Evolutionary conservation across 306 rosid genomes (phyloP), one percentile per base, ranked within the genome.

Genomic region (Castanea crenata): DNA sequence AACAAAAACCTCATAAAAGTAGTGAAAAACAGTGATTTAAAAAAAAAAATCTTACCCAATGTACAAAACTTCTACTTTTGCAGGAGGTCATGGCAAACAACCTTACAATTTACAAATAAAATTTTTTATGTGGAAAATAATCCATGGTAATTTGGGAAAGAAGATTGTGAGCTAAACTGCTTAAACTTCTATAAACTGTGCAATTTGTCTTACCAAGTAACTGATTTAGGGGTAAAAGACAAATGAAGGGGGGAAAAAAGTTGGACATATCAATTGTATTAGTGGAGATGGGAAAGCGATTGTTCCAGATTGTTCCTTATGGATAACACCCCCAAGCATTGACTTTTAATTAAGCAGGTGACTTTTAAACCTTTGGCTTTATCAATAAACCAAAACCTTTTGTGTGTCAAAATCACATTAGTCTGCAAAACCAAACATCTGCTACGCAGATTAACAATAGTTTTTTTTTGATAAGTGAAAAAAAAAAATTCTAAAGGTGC

Each of bases 331-430:
- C 70, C 46, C 16, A 16, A 64, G 70, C 23, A 14, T 64, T 44
- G 61, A 19, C 7, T 56, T 9, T 32, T 35, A 38, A 74, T 56
- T 81, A 94, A 74, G 94, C 97, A 94, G 46, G 97, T 92, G 64
- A 92, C 97, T 90, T 91, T 91, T 87, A 94, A 79, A 69, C 95
- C 97, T 87, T 88, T 94, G 74, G 97, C 97, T 97, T 92, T 86
- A 80, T 71, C 49, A 77, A 83, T n/a, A 69, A 83, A 80, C 54
- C 62, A 78, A 63, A 55, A 74, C 67, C 55, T 79, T 69, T 68
- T 25, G 11, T 21, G 14, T 55, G 61, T 76, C 80, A 76, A 34
- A 49, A 31, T 46, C 52, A 49, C 58, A 35, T 79, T 25, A 15
- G 44, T 72, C 62, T 11, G 21, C 23, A 25, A 25, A 25, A 35